phyloP scores from a whole-genome alignment of 164 flowering plant genomes.

The Piper betle region DNA sequence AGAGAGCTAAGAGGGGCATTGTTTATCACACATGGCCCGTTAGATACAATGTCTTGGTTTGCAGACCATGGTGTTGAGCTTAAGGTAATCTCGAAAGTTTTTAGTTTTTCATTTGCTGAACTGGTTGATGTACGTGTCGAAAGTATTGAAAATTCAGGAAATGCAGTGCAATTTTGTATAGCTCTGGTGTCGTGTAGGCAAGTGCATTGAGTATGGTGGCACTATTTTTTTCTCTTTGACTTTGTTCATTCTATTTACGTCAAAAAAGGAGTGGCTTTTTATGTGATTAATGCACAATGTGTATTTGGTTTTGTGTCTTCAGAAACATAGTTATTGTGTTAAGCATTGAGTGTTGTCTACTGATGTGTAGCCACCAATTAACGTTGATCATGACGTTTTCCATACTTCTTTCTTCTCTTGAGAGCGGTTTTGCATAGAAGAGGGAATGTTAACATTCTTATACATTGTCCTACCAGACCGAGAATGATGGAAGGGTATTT shows the following conservation, averaged over 20 bases:
- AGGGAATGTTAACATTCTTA: no score
- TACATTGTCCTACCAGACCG: constrained; percentile 30
- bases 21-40: constrained; percentile 69
- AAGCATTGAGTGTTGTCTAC: neutral
- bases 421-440: neutral
- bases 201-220: no score
- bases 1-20: constrained; percentile 82
- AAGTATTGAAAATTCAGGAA: neutral
- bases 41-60: constrained; percentile 95
- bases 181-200: no score
- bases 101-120: constrained; percentile 2
- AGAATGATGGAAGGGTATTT: constrained; percentile 93
- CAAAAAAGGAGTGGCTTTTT: no score
- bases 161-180: no score
- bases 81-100: constrained; percentile 38
- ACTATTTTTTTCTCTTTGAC: no score
- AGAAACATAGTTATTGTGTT: no score
- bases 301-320: no score
- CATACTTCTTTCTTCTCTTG: neutral
- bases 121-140: no score
- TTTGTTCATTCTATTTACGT: no score
- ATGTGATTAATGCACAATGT: no score
- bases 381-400: neutral
- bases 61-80: constrained; percentile 70
- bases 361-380: neutral